Evolutionary conservation across 768 basidiomycete species (phyloP).

Genomic region (Lentinus brumalis): DNA sequence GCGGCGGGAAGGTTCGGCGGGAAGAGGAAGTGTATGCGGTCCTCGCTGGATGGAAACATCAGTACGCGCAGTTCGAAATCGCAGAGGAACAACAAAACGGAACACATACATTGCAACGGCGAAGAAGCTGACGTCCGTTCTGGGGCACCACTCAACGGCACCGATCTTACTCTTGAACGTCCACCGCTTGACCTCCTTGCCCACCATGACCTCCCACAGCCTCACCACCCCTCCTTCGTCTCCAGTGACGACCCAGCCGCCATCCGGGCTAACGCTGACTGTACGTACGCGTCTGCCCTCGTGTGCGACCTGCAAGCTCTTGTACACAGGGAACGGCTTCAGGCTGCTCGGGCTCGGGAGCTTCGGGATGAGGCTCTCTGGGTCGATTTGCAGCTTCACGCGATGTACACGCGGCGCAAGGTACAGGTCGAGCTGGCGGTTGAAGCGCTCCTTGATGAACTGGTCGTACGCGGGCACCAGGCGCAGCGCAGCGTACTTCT

Average conservation of each 20-base stretch:
- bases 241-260: constrained; percentile 89
- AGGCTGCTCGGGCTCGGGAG: constrained; percentile 90
- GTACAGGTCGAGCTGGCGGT: constrained; percentile 93
- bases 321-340: constrained; percentile 91
- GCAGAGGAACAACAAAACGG: neutral
- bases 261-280: constrained; percentile 81
- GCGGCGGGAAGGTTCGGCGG: constrained; percentile 75
- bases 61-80: neutral
- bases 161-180: constrained; percentile 78
- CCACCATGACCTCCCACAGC: constrained; percentile 91
- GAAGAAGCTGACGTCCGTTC: constrained; percentile 78
- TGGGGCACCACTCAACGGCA: constrained; percentile 91
- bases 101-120: constrained; percentile 73
- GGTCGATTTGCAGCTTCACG: constrained; percentile 88
- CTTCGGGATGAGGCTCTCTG: constrained; percentile 89
- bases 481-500: constrained; percentile 82
- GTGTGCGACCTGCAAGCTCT: constrained; percentile 72
- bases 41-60: constrained; percentile 55
- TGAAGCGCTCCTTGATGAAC: constrained; percentile 93
- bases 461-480: constrained; percentile 89
- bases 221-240: constrained; percentile 86
- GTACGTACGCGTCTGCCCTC: constrained; percentile 68
- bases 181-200: constrained; percentile 88
- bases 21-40: constrained; percentile 74
- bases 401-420: constrained; percentile 91